phyloP scores from a whole-genome alignment of 139 green algal species.

The Nannochloris sp. region DNA sequence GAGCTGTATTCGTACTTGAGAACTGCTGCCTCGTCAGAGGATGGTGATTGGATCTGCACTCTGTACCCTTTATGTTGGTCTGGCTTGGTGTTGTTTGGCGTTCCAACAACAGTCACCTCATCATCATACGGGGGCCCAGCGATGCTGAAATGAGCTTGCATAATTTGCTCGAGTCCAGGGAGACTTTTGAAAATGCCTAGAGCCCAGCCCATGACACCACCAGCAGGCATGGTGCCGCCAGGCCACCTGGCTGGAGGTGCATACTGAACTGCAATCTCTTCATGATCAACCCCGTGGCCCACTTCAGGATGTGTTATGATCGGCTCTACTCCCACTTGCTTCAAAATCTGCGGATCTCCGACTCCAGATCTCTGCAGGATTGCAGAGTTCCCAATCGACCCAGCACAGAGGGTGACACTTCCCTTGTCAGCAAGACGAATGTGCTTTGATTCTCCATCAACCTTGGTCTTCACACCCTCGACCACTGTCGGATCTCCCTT shows the following conservation, averaged over 20 bases:
- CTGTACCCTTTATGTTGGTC: neutral
- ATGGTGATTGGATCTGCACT: neutral
- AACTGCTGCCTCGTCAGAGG: neutral
- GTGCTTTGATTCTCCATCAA: neutral
- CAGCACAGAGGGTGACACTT: neutral
- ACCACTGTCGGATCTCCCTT: neutral
- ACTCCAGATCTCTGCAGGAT: neutral
- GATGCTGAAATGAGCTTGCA: constrained; percentile 1
- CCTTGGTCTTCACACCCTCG: neutral
- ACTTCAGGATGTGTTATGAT: neutral
- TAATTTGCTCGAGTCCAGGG: neutral
- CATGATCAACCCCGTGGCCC: neutral
- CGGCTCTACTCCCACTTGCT: neutral
- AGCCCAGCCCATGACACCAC: constrained; percentile 2
- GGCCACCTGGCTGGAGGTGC: neutral
- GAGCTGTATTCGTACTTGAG: neutral
- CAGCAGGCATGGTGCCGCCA: neutral
- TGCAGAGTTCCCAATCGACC: constrained; percentile 1
- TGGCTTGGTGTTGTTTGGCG: neutral
- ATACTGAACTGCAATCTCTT: constrained; percentile 5
- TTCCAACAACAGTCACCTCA: constrained; percentile 1
- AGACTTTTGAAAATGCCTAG: neutral
- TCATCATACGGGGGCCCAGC: neutral
- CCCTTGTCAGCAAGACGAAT: neutral
- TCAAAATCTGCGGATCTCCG: neutral